These are phyloP conservation scores for Whalleya microplaca DNA, from an alignment of 2,329 filamentous ascomycete genomes.

Conservation along the genomic window DNA sequence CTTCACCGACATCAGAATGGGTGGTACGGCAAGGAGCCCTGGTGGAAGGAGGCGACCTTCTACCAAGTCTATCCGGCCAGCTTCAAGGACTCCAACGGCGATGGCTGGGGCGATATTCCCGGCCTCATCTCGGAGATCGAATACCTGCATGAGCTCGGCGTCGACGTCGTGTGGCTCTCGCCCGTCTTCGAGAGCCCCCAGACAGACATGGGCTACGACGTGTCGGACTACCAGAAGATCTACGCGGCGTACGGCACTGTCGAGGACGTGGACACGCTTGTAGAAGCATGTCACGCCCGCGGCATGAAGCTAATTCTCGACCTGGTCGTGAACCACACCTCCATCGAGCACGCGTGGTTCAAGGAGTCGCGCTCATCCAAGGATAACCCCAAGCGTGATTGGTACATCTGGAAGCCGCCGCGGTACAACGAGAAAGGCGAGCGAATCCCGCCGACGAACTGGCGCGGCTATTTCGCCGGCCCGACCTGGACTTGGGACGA, in stretches of 20 bases:
- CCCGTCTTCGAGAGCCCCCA: slow-evolving; percentile 61
- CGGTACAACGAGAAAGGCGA: slow-evolving; percentile 57
- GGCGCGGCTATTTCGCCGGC: slow-evolving; percentile 50
- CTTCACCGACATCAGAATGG: slow-evolving; percentile 37
- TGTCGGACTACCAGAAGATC: slow-evolving; percentile 70
- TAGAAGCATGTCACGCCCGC: slow-evolving; percentile 60
- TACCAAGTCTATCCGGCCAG: slow-evolving; percentile 62
- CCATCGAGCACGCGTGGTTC: slow-evolving; percentile 60
- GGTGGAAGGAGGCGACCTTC: slow-evolving; percentile 52
- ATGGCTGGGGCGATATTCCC: slow-evolving; percentile 67
- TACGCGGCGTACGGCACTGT: slow-evolving; percentile 69
- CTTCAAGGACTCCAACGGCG: slow-evolving; percentile 61
- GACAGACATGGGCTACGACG: slow-evolving; percentile 73
- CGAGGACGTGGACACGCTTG: slow-evolving; percentile 65
- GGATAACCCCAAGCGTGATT: slow-evolving; percentile 58
- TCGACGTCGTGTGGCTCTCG: slow-evolving; percentile 64
- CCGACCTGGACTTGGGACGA: slow-evolving; percentile 60
- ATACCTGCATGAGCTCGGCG: slow-evolving; percentile 64
- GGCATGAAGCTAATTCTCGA: slow-evolving; percentile 73
- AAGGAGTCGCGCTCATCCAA: slow-evolving; percentile 55
- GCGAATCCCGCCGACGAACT: slow-evolving; percentile 63
- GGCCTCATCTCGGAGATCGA: slow-evolving; percentile 68
- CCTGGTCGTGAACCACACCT: slow-evolving; percentile 74
- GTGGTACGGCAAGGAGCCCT: slow-evolving; percentile 41
- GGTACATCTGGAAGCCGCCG: slow-evolving; percentile 68